Percentiles rank a stretch among this genome's conserved stretches.
Evolutionary conservation across 2,329 filamentous ascomycete species (phyloP).

Genomic region (Cercospora sesami): DNA sequence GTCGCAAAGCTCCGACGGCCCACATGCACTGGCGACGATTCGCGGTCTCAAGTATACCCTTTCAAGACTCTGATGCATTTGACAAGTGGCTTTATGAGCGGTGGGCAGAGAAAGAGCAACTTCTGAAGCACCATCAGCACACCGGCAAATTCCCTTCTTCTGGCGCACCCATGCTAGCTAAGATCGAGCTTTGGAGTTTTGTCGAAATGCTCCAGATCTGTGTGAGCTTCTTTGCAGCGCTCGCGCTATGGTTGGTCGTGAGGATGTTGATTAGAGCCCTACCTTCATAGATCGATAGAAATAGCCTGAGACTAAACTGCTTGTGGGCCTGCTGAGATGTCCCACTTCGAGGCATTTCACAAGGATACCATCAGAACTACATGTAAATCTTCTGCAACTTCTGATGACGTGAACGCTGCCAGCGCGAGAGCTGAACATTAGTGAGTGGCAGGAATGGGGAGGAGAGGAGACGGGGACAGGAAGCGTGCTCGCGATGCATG

Average conservation of each 20-base stretch:
- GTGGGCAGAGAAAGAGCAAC: constrained; percentile 87
- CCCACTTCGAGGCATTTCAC: not conserved
- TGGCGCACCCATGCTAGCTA: constrained; percentile 39
- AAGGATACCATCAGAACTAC: not conserved
- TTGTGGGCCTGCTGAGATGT: not conserved
- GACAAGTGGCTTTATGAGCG: constrained; percentile 77
- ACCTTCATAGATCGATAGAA: not conserved
- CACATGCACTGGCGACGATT: constrained; percentile 98
- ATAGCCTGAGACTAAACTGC: not conserved
- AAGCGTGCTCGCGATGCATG: no score
- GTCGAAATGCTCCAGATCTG: constrained; percentile 49
- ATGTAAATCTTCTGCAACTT: not conserved
- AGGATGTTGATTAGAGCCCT: not conserved
- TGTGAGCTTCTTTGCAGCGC: constrained; percentile 23
- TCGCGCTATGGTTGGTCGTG: not conserved
- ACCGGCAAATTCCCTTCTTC: constrained; percentile 76
- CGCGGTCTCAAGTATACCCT: constrained; percentile 73
- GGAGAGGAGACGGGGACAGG: no score
- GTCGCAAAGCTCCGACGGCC: constrained; percentile 84
- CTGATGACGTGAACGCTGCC: not conserved
- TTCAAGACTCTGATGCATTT: constrained; percentile 70
- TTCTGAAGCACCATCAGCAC: constrained; percentile 73
- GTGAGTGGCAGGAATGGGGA: no score
- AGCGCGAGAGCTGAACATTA: no score
- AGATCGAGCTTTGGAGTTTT: constrained; percentile 43